Base-by-base conservation (phyloP, 306 rosid species). In the Myrica gale region DNA sequence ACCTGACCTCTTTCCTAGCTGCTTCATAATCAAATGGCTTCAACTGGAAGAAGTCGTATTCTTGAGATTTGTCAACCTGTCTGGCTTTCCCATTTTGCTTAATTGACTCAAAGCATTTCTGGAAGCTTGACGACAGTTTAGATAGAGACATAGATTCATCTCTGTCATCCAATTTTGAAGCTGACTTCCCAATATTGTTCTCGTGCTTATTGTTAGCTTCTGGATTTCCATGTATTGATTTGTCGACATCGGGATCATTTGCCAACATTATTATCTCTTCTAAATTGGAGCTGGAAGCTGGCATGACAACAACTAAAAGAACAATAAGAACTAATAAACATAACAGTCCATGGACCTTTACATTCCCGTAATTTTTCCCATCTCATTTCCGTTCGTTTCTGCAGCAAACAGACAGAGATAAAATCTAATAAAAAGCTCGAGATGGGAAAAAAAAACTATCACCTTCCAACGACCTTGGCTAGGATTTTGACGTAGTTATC, bases 1-100 rank as follows among this genome's bases (percentile, higher is more conserved):
- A 86, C 43, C 43, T 65, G 5, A 79, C 84, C 73, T 65, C 75
- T 60, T 73, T 77, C 90, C 83, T 84, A 7, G 88, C 86, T 43
- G 87, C 84, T 69, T 90, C 92, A 26, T 86, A 91, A 80, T 91
- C 87, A 8, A 86, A 91, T 16, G 89, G 89, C 77, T 84, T 78
- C 75, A 90, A 47, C 82, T 77, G 78, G 74, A 73, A 55, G 21
- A 82, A 61, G 42, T 77, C 70, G 9, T 84, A 72, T 66, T 78
- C 83, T 74, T 72, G 84, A 20, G 81, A 71, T 80, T 84, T 87
- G 60, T 85, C 76, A 0, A 42, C 65, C 44, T 77, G 68, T 57
- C 76, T 73, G 52, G 67, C 62, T 54, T 76, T 82, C 82, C 52
- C 85, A 74, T 80, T 82, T 65, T 82, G 81, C 32, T 65, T 68